Conservation (phyloP, 2,329 filamentous ascomycete genomes). For the Thermomyces lanuginosus region DNA sequence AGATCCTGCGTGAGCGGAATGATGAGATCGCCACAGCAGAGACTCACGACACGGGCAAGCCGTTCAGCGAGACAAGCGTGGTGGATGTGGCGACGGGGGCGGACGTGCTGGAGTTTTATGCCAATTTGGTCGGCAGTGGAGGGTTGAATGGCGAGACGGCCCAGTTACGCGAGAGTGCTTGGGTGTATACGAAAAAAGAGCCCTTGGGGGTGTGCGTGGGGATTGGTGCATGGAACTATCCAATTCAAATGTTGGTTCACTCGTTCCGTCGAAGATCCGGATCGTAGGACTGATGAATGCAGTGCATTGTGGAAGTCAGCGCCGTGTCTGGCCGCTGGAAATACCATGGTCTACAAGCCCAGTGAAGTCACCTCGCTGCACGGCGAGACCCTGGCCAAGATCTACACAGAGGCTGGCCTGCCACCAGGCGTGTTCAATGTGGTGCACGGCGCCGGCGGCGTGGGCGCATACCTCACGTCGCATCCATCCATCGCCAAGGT, state of each 20-base stretch:
- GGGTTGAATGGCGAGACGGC: slow-evolving; percentile 68
- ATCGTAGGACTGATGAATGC: neutral
- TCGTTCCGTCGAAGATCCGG: neutral
- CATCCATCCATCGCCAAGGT: slow-evolving; percentile 67
- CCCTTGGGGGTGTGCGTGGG: slow-evolving; percentile 70
- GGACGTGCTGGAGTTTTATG: slow-evolving; percentile 76
- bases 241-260: slow-evolving; percentile 56
- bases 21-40: slow-evolving; percentile 64
- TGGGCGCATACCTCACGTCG: slow-evolving; percentile 57
- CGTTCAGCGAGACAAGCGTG: slow-evolving; percentile 66
- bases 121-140: slow-evolving; percentile 59
- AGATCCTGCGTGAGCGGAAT: slow-evolving; percentile 57
- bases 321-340: slow-evolving; percentile 69
- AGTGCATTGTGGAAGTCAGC: slow-evolving; percentile 73
- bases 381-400: slow-evolving; percentile 54
- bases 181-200: slow-evolving; percentile 69
- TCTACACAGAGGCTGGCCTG: slow-evolving; percentile 64
- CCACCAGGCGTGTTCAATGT: slow-evolving; percentile 78
- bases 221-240: slow-evolving; percentile 86
- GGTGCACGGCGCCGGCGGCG: slow-evolving; percentile 61
- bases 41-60: slow-evolving; percentile 74
- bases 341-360: slow-evolving; percentile 83
- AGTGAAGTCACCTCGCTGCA: slow-evolving; percentile 80
- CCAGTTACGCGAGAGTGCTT: slow-evolving; percentile 56
- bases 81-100: slow-evolving; percentile 72